Percentiles rank a stretch among this genome's conserved stretches.
Evolutionary conservation across 140 eudicot species (phyloP).

Genomic region (Oenanthe javanica): DNA sequence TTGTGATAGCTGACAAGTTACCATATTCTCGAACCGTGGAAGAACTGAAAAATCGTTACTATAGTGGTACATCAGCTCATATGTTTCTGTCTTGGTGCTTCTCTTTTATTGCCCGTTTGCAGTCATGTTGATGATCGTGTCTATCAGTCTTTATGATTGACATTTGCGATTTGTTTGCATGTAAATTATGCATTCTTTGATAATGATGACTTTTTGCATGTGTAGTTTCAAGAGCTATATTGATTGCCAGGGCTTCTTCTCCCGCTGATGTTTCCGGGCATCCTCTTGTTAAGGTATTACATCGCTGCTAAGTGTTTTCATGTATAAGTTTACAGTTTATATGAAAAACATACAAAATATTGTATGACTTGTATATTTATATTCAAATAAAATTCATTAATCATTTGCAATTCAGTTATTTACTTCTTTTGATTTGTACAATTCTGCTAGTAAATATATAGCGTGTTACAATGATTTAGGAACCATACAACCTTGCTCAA

Average conservation of each 20-base stretch:
- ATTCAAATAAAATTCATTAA: neutral
- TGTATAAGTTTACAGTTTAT: neutral
- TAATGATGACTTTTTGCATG: conserved; percentile 5
- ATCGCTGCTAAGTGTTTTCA: neutral
- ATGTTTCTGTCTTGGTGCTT: neutral
- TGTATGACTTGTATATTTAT: neutral
- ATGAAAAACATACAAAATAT: neutral
- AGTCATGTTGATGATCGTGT: neutral
- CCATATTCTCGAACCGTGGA: conserved; percentile 71
- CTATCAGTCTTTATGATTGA: conserved; percentile 3
- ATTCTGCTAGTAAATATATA: neutral
- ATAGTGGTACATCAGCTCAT: conserved; percentile 51
- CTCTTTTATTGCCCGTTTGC: conserved; percentile 5
- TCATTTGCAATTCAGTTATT: neutral
- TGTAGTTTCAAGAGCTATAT: conserved; percentile 63
- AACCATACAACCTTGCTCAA: conserved; percentile 71
- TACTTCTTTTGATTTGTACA: neutral
- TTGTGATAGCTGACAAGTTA: conserved; percentile 82
- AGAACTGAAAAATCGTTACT: conserved; percentile 87
- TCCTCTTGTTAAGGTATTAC: conserved; percentile 68
- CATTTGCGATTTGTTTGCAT: neutral
- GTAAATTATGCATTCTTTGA: conserved; percentile 11
- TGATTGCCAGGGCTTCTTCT: conserved; percentile 80
- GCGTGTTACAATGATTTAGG: conserved; percentile 30
- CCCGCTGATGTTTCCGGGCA: conserved; percentile 73